Evolutionary conservation across 306 rosid species (phyloP), one percentile per base, ranked within the genome.

Genomic region (Casuarina equisetifolia): DNA sequence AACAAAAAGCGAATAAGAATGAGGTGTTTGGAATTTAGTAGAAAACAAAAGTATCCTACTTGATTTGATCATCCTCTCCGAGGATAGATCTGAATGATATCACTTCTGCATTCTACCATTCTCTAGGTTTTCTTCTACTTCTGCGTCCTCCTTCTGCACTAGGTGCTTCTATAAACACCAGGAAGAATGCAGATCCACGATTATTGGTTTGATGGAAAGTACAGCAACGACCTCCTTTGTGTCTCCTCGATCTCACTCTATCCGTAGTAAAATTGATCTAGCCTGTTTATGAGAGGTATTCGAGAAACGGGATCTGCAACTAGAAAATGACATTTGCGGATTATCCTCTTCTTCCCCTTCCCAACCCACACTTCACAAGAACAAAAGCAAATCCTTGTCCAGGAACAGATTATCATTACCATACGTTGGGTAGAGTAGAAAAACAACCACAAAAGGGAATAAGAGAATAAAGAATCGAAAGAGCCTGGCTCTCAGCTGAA

Each of bases 41-140:
- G 32, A 25, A 25, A 25, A 25, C 32, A 25, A 25, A 25, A 25
- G 32, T 25, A 25, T 25, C 32, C 12, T 35, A 35, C 68, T 38
- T 1, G 44, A 38, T 61, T 32, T 15, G 69, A 9, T 59, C 5
- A 35, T 38, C 45, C 16, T 25, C 32, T 25, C 32, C 32, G 32
- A 25, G 32, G 32, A 25, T 0, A 25, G 32, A 25, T 25, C 32
- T 25, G 32, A 25, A 25, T 25, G 32, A 25, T 25, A 25, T 25
- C 32, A 25, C 32, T 25, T 25, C 32, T 25, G 32, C 32, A 25
- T 10, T 32, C 38, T 32, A 10, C 38, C 3, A 32, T 15, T 10
- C 11, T 62, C 69, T 62, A 62, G 44, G 69, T 62, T 62, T 16
- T 64, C 46, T 64, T 39, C 25, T 38, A 64, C 39, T 64, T 39